Evolutionary conservation across 1,139 yeast species (phyloP).

Genomic region (Saccharomyces hybrid): DNA sequence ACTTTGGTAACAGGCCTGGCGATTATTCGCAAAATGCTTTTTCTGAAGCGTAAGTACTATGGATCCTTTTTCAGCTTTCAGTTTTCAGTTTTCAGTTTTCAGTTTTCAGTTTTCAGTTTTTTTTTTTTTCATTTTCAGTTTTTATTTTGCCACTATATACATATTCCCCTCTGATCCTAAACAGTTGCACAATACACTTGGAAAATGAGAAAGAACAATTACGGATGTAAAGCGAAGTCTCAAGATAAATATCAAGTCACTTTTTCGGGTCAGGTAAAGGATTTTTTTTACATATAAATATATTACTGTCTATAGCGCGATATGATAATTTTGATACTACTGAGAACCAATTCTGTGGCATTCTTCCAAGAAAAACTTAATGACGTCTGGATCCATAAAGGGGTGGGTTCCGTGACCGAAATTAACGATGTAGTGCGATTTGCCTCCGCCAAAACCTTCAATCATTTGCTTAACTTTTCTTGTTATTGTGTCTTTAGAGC

Average conservation of each 20-base stretch:
- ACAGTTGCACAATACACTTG: background rate
- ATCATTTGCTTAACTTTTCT: conserved; percentile 82
- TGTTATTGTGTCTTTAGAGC: conserved; percentile 72
- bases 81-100: background rate
- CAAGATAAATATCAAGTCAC: background rate
- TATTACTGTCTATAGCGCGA: background rate
- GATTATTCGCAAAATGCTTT: background rate
- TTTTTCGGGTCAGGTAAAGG: background rate
- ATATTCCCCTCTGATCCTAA: background rate
- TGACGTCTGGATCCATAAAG: conserved; percentile 86
- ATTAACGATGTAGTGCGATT: conserved; percentile 81
- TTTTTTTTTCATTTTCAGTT: background rate
- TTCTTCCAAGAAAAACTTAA: conserved; percentile 76
- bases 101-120: background rate
- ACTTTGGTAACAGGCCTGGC: background rate
- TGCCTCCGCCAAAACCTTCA: conserved; percentile 84
- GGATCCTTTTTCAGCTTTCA: background rate
- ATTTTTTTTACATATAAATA: background rate
- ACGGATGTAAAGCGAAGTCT: background rate
- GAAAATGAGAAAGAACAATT: background rate
- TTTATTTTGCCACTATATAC: background rate
- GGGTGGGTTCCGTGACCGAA: conserved; percentile 98
- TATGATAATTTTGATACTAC: conserved; percentile 1
- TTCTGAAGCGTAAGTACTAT: background rate
- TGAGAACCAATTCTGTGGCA: conserved; percentile 67